Evolutionary conservation across 208 protist genomes (phyloP).

Genomic region (Trypanosoma conorhini): DNA sequence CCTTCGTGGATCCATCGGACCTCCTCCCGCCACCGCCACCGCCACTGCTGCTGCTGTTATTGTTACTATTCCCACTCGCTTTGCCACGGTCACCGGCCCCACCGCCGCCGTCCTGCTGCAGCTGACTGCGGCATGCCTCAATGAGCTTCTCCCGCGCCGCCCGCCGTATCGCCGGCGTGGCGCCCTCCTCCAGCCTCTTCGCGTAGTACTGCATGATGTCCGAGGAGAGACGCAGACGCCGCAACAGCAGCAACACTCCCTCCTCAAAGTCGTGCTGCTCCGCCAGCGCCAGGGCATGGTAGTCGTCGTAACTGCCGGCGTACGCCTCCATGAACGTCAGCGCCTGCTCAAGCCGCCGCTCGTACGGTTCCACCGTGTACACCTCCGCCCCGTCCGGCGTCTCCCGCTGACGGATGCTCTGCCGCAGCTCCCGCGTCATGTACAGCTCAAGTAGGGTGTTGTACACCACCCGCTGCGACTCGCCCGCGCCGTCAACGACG

Average conservation of each 20-base stretch:
- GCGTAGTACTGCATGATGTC: constrained; percentile 93
- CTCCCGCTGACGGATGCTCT: constrained; percentile 10
- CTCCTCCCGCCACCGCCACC: background rate
- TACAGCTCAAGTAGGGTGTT: constrained; percentile 97
- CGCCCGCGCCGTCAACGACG: constrained; percentile 42
- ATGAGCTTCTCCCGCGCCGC: constrained; percentile 52
- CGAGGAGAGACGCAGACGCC: constrained; percentile 66
- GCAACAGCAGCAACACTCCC: constrained; percentile 91
- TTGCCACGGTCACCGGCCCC: background rate
- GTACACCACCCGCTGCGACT: constrained; percentile 46
- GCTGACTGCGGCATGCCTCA: constrained; percentile 54
- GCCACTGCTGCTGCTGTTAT: background rate
- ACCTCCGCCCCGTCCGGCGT: constrained; percentile 4
- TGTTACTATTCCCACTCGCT: background rate
- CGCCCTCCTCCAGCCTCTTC: constrained; percentile 63
- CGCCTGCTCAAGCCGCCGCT: constrained; percentile 52
- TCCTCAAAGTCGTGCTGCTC: constrained; percentile 89
- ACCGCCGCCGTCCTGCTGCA: constrained; percentile 26
- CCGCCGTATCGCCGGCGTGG: constrained; percentile 22
- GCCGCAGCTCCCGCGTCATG: constrained; percentile 57
- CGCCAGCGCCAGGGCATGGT: constrained; percentile 90
- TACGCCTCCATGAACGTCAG: constrained; percentile 57
- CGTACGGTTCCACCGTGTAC: constrained; percentile 51
- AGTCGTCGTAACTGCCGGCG: constrained; percentile 81
- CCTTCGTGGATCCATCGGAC: constrained; percentile 22